Evolutionary conservation across 306 rosid genomes (phyloP).

Genomic region (Corylus americana): DNA sequence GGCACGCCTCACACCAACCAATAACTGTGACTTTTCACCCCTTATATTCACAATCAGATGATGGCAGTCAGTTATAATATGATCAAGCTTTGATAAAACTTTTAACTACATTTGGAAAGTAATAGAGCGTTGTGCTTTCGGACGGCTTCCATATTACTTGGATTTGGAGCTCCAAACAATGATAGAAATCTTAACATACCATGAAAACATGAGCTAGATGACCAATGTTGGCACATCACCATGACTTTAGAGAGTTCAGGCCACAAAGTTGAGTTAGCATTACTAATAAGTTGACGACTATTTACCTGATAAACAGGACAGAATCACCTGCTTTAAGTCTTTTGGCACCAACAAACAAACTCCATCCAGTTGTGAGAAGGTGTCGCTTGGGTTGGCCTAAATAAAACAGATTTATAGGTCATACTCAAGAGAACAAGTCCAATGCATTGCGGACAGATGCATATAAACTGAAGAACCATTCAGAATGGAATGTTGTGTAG

Average conservation of each 20-base stretch:
- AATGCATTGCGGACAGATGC: slow-evolving; percentile 2
- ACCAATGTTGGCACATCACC: not conserved
- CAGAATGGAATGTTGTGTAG: not conserved
- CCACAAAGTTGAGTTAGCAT: not conserved
- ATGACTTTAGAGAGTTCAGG: not conserved
- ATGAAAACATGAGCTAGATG: not conserved
- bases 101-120: not conserved
- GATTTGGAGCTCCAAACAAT: not conserved
- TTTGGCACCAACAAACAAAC: slow-evolving; percentile 83
- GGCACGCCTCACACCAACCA: slow-evolving; percentile 91
- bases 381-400: slow-evolving; percentile 97
- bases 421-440: not conserved
- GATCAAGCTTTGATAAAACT: not conserved
- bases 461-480: not conserved
- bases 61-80: not conserved
- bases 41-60: slow-evolving; percentile 30
- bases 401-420: slow-evolving; percentile 13
- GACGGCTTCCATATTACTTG: not conserved
- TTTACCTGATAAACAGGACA: slow-evolving; percentile 89
- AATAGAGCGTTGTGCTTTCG: not conserved
- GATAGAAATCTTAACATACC: not conserved
- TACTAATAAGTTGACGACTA: not conserved
- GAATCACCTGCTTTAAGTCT: slow-evolving; percentile 93
- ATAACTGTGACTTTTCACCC: slow-evolving; percentile 88
- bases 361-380: slow-evolving; percentile 99